Conservation (phyloP, 2,329 filamentous ascomycete genomes). For the Peltaster fructicola region DNA sequence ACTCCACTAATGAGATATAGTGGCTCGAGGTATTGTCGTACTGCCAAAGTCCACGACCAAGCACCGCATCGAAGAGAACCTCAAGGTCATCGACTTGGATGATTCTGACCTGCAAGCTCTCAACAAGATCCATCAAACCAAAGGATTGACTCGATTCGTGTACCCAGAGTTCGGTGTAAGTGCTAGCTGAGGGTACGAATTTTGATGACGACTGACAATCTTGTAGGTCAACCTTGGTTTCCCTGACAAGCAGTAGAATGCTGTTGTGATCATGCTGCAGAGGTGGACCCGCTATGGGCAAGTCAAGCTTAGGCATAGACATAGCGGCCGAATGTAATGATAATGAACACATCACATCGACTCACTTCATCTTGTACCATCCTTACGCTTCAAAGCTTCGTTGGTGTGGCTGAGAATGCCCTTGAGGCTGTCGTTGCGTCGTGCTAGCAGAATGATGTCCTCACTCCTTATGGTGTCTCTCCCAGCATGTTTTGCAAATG, state of each 20-base stretch:
- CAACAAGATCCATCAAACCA: constrained; percentile 27
- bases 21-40: constrained; percentile 51
- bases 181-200: neutral
- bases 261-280: neutral
- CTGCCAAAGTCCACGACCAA: constrained; percentile 56
- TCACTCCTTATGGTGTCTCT: constrained; percentile 64
- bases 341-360: constrained; percentile 1
- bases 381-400: constrained; percentile 26
- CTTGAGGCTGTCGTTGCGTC: constrained; percentile 74
- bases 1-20: constrained; percentile 13
- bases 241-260: constrained; percentile 26
- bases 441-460: constrained; percentile 72
- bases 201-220: constrained; percentile 3
- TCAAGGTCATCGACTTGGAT: constrained; percentile 47
- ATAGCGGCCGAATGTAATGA: constrained; percentile 1
- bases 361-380: constrained; percentile 5
- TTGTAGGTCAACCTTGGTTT: constrained; percentile 27
- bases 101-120: constrained; percentile 40
- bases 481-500: constrained; percentile 58
- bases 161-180: constrained; percentile 30
- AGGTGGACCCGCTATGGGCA: neutral
- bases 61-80: constrained; percentile 51
- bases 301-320: too few relatives aligned
- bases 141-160: constrained; percentile 29
- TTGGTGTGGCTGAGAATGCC: constrained; percentile 54